These are phyloP conservation scores for Flagelloscypha sp. DNA, from an alignment of 768 basidiomycete species.

Conservation along the genomic window DNA sequence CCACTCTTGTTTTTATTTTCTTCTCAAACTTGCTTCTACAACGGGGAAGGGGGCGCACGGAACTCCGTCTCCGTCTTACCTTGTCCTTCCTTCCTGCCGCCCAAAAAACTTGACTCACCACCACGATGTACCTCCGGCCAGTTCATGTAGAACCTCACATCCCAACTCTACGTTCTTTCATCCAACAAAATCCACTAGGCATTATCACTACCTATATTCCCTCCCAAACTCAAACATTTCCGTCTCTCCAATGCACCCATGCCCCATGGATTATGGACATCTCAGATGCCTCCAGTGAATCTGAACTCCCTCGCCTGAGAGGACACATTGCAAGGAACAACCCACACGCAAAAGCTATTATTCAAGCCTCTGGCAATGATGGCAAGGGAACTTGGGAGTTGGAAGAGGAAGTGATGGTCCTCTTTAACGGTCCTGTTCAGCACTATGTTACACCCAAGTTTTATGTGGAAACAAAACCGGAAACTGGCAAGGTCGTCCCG, in stretches of 20 bases:
- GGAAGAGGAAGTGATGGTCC: conserved; percentile 12
- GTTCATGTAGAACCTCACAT: conserved; percentile 28
- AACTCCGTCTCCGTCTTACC: too few relatives aligned
- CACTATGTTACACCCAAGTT: conserved; percentile 20
- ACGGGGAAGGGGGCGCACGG: too few relatives aligned
- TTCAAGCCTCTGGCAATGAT: conserved; percentile 7
- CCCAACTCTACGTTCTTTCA: conserved; percentile 22
- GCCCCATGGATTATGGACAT: conserved; percentile 24
- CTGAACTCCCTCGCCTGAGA: conserved; percentile 12
- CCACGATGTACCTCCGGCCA: conserved; percentile 33
- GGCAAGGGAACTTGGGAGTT: conserved; percentile 1
- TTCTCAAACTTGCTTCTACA: too few relatives aligned
- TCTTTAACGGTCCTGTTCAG: conserved; percentile 17
- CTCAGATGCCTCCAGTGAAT: conserved; percentile 5
- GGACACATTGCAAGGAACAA: conserved; percentile 20
- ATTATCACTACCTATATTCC: conserved; percentile 27
- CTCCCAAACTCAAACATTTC: conserved; percentile 12
- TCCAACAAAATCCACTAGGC: conserved; percentile 26
- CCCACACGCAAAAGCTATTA: conserved; percentile 17
- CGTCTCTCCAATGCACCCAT: conserved; percentile 24
- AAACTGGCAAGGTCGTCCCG: conserved; percentile 19
- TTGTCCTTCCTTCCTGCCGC: too few relatives aligned
- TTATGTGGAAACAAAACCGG: conserved; percentile 20
- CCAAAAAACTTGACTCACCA: too few relatives aligned
- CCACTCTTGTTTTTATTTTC: too few relatives aligned